Base-by-base conservation (phyloP, 805 yeast genomes). In the Jamesozyma jinghongensis region DNA sequence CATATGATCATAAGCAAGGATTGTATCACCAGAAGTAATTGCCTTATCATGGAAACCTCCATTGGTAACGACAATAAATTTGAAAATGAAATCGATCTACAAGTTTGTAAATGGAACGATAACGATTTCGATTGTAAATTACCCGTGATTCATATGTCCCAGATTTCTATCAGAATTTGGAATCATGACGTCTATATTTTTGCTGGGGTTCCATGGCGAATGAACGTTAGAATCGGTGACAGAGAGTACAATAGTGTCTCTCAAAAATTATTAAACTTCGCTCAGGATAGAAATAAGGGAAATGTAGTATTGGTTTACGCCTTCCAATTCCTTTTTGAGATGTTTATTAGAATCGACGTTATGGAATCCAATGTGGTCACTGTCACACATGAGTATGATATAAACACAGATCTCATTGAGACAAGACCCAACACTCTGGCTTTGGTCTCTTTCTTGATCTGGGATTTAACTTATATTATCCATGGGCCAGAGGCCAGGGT, bases 171-270 rank as follows among this genome's bases (percentile, higher is more conserved):
- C 55, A 75, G 84, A 38, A 71, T 81, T 22, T 79, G 83, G 41
- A 85, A 83, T 47, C 79, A 82, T 58, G 94, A 85, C 58, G 75
- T 83, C 42, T 82, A 82, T 40, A 79, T 83, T 4, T 80, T 69
- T 57, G 80, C 88, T 2, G 95, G 95, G 1, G 83, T 86, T 6
- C 92, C 92, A 1, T 75, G 81, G 63, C 73, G 87, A 51, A 79
- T 82, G 79, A 82, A 75, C 51, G 85, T 79, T 28, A 67, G 66
- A 30, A 77, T 82, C 10, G 73, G 75, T 5, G 63, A 65, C 8
- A 54, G 63, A 1, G 79, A 75, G 42, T 70, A 75, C 47, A 68
- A 69, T 18, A 62, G 68, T 3, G 76, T 74, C 11, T 65, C 68
- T 31, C 61, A 61, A 12, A 65, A 79, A 47, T 70, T 82, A 16